Percentiles rank a stretch among this genome's conserved stretches.
Evolutionary conservation across 768 basidiomycete species (phyloP).

Genomic region (Rhizopogon sp.): DNA sequence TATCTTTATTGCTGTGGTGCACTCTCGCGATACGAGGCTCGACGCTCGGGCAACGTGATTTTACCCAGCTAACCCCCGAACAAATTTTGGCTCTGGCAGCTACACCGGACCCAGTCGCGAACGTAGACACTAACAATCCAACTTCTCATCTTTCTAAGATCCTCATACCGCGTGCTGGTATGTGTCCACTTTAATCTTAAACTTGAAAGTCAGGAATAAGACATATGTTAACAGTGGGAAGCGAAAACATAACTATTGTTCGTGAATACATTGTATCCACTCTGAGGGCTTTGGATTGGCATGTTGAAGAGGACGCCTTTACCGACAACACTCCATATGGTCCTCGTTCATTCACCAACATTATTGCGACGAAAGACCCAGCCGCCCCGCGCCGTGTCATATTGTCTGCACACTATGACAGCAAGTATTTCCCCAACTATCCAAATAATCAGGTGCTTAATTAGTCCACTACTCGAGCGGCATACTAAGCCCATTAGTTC

Average conservation of each 20-base stretch:
- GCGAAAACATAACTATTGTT: constrained; percentile 75
- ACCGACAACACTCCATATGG: constrained; percentile 79
- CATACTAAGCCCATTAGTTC: constrained; percentile 49
- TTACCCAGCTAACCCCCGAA: constrained; percentile 41
- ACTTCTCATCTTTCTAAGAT: constrained; percentile 76
- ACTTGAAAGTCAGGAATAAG: not conserved
- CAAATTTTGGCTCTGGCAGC: constrained; percentile 48
- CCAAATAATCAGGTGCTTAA: constrained; percentile 69
- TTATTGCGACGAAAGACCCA: constrained; percentile 96
- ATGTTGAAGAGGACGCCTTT: constrained; percentile 83
- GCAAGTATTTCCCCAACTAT: constrained; percentile 74
- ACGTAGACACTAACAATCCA: constrained; percentile 61
- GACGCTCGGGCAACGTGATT: constrained; percentile 31
- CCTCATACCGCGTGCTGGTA: constrained; percentile 80
- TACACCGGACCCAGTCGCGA: constrained; percentile 59
- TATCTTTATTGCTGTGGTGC: constrained; percentile 13
- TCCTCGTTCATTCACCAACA: constrained; percentile 73
- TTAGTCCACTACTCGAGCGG: not conserved
- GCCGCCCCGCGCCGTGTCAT: constrained; percentile 73
- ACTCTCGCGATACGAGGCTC: constrained; percentile 23
- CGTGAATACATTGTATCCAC: constrained; percentile 75
- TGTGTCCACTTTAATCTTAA: constrained; percentile 22
- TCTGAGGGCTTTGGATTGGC: constrained; percentile 74
- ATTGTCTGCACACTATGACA: constrained; percentile 91
- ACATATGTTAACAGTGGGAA: constrained; percentile 44